Base-by-base conservation (phyloP, 305 asterid species). In the Ruellia speciosa region DNA sequence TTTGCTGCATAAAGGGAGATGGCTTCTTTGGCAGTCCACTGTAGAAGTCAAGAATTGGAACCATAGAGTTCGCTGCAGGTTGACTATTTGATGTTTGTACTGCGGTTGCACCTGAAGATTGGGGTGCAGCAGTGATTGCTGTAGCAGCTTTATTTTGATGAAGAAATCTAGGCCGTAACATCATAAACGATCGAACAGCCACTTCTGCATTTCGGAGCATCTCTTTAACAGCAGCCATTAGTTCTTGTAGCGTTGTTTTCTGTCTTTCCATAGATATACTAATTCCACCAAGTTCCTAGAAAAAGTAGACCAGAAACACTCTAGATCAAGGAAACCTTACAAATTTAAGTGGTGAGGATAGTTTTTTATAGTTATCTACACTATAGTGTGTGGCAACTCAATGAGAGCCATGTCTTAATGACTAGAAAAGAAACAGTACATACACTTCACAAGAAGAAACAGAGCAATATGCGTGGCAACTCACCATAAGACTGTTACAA, bases 171-270 rank as follows among this genome's bases (percentile, higher is more conserved):
- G 96, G 95, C 20, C 84, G 79, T 60, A 88, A 65, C 81, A 88
- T 93, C 94, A 86, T 84, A 77, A 82, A 93, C 62, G 99, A 93
- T 50, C 99, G 87, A 54, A 93, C 86, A 14, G 95, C 97, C 60
- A 83, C 76, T 77, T 93, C 99, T 16, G 99, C 76, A 69, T 88
- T 82, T 49, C 88, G 84, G 56, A 93, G 81, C 83, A 93, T 84
- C 69, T 88, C 94, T 66, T 88, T 93, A 45, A 74, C 88, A 55
- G 62, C 87, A 46, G 72, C 55, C 95, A 88, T 86, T 54, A 86
- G 82, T 77, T 84, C 97, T 70, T 86, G 88, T 63, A 81, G 71
- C 39, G 86, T 71, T 55, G 79, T 85, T 82, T 82, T 93, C 72
- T 88, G 95, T 35, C 97, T 81, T 70, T 88, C 99, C 90, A 81